Base-by-base conservation (phyloP, 2,329 filamentous ascomycete genomes). In the Aspergillus niger region DNA sequence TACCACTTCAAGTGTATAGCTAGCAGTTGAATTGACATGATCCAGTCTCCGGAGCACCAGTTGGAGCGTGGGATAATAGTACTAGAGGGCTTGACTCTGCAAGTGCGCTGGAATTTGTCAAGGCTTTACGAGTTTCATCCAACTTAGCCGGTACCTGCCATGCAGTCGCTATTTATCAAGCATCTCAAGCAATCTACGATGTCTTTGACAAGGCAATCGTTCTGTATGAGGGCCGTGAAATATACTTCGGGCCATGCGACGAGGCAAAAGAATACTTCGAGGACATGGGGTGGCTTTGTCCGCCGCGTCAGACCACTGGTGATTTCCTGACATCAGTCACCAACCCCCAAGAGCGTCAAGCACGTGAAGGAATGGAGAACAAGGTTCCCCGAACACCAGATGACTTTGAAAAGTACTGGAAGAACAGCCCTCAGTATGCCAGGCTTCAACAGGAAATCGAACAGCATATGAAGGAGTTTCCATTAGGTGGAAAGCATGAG, bases 191-290 rank as follows among this genome's bases (percentile, higher is more conserved):
- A 47, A 80, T 82, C 13, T 83, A 82, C 58, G 83, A 88, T 58
- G 76, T 86, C 15, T 93, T 94, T 67, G 89, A 94, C 76, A 92
- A 92, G 71, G 86, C 85, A 0, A 82, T 87, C 0, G 88, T 94
- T 0, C 78, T 93, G 0, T 92, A 93, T 69, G 88, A 92, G 69
- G 91, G 91, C 0, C 83, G 88, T 0, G 85, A 93, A 69, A 93
- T 93, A 63, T 94, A 86, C 77, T 93, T 89, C 64, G 91, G 91
- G 0, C 83, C 85, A 0, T 84, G 86, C 0, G 71, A 68, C 5
- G 72, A 79, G 2, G 90, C 90, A 0, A 87, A 83, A 67, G 72
- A 72, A 0, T 92, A 86, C 74, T 92, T 93, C 62, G 84, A 87
- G 67, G 77, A 82, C 11, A 85, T 89, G 74, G 90, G 90, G 43